These are phyloP conservation scores for Backusella westeae DNA, from an alignment of 192 early-diverging fungal genomes.

Conservation along the genomic window DNA sequence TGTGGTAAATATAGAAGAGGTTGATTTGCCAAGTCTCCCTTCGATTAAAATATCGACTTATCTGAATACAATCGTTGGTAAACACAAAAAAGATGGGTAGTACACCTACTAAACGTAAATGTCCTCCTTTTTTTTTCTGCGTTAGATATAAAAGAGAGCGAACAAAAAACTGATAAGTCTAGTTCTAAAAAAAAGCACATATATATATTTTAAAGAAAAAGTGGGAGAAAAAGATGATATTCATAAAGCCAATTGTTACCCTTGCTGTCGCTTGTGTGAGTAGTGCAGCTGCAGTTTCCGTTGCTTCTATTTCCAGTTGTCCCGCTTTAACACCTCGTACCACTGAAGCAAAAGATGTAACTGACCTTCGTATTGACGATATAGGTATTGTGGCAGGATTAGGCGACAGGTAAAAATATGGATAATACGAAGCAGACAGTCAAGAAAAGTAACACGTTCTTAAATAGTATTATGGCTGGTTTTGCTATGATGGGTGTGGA, in stretches of 20 bases:
- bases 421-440: not conserved
- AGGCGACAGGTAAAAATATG: slow-evolving; percentile 39
- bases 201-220: not conserved
- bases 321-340: slow-evolving; percentile 41
- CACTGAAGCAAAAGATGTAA: slow-evolving; percentile 33
- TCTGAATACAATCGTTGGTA: not conserved
- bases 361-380: slow-evolving; percentile 56
- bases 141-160: not conserved
- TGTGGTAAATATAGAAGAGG: not conserved
- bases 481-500: slow-evolving; percentile 44
- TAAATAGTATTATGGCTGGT: slow-evolving; percentile 50
- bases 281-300: not conserved
- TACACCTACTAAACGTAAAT: not conserved
- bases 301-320: slow-evolving; percentile 27
- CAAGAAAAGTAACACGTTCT: too few relatives aligned
- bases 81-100: not conserved
- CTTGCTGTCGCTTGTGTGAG: not conserved
- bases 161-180: not conserved
- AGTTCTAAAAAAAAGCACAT: not conserved
- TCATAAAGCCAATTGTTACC: not conserved
- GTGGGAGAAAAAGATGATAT: not conserved
- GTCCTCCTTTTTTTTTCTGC: not conserved
- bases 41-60: not conserved
- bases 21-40: not conserved
- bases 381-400: slow-evolving; percentile 52